phyloP scores from a whole-genome alignment of 2,329 filamentous ascomycete genomes.

The Pseudogymnoascus pannorum region DNA sequence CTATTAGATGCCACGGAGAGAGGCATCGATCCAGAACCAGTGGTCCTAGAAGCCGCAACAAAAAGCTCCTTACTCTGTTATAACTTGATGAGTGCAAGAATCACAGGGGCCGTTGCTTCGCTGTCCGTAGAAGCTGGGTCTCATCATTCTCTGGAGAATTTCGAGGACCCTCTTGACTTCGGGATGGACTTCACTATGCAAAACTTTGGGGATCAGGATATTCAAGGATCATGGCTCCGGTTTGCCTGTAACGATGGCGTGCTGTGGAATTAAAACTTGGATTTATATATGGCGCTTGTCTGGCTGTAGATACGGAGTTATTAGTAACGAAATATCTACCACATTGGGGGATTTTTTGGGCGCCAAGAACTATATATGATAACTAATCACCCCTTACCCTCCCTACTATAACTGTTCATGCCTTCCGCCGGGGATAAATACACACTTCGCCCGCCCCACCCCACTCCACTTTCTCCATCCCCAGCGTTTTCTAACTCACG shows the following conservation, averaged over 20 bases:
- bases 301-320: not conserved
- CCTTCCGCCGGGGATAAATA: too few species aligned
- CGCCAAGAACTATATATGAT: too few species aligned
- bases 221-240: not conserved
- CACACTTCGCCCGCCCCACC: too few species aligned
- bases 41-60: conserved; percentile 16
- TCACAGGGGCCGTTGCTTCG: not conserved
- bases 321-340: too few species aligned
- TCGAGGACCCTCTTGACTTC: not conserved
- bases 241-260: not conserved
- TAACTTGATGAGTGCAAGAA: conserved; percentile 13
- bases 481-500: too few species aligned
- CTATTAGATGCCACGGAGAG: conserved; percentile 31
- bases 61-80: conserved; percentile 17
- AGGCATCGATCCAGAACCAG: conserved; percentile 12
- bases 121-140: not conserved
- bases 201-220: not conserved
- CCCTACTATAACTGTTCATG: too few species aligned
- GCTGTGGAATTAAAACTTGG: not conserved
- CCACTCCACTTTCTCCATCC: too few species aligned
- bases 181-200: not conserved
- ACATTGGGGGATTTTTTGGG: too few species aligned
- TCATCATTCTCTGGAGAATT: not conserved
- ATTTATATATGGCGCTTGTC: not conserved
- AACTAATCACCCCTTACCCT: too few species aligned